phyloP scores from a whole-genome alignment of 768 basidiomycete genomes.

The Leccinellum luteum region DNA sequence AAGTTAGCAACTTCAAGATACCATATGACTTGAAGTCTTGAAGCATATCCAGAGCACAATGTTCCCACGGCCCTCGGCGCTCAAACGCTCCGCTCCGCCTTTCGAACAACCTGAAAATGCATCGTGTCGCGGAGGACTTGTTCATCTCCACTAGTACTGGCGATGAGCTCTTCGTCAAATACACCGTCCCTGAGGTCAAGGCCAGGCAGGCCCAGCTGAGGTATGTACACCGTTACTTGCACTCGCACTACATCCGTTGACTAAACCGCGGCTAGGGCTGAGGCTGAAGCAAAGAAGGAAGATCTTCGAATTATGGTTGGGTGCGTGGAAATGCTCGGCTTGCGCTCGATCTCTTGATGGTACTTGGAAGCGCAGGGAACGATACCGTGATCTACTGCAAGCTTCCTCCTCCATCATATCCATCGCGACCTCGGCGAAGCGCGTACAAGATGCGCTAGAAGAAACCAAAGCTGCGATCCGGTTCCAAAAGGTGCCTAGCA shows the following conservation, averaged over 20 bases:
- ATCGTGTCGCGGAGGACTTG: too few relatives aligned
- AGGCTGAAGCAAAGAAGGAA: constrained; percentile 86
- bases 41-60: too few relatives aligned
- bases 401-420: constrained; percentile 83
- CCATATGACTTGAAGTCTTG: too few relatives aligned
- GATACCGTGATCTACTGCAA: constrained; percentile 83
- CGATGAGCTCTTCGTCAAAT: constrained; percentile 71
- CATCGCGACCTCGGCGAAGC: constrained; percentile 65
- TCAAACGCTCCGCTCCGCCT: too few relatives aligned
- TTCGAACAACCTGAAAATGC: too few relatives aligned
- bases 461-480: constrained; percentile 57
- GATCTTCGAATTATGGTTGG: constrained; percentile 89
- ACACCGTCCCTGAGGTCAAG: constrained; percentile 71
- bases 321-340: constrained; percentile 39
- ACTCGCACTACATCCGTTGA: background rate
- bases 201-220: background rate
- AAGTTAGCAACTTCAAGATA: too few relatives aligned
- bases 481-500: constrained; percentile 43
- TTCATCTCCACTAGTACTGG: too few relatives aligned
- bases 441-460: constrained; percentile 43
- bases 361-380: constrained; percentile 71
- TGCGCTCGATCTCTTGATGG: constrained; percentile 27
- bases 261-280: constrained; percentile 44
- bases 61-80: too few relatives aligned
- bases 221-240: constrained; percentile 26